phyloP scores from a whole-genome alignment of 2,329 filamentous ascomycete genomes.

The Fusarium sp. region DNA sequence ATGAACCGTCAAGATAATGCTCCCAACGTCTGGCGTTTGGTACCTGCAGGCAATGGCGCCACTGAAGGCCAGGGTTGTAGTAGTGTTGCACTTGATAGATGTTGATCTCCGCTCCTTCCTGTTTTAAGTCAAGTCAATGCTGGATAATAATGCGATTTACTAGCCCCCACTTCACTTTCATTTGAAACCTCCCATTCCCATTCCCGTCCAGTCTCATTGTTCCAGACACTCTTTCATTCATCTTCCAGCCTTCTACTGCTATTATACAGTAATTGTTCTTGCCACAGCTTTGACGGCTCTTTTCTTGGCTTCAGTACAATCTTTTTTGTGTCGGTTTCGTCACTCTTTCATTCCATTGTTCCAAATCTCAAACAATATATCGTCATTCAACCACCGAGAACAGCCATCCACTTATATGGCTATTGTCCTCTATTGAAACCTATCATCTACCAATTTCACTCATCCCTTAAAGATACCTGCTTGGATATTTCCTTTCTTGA shows the following conservation, averaged over 20 bases:
- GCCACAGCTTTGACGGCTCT: constrained; percentile 20
- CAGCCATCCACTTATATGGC: constrained; percentile 16
- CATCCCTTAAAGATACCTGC: neutral
- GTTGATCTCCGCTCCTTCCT: constrained; percentile 28
- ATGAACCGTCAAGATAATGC: constrained; percentile 21
- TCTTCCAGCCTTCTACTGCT: constrained; percentile 30
- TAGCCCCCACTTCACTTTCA: constrained; percentile 20
- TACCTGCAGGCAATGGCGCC: constrained; percentile 41
- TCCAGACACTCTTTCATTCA: constrained; percentile 31
- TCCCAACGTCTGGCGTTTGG: constrained; percentile 33
- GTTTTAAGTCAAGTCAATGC: constrained; percentile 35
- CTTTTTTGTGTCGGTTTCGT: constrained; percentile 24
- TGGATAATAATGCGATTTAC: constrained; percentile 22
- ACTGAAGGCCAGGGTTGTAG: constrained; percentile 11
- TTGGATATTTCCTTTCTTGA: neutral
- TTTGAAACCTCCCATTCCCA: constrained; percentile 38
- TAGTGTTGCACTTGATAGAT: constrained; percentile 23
- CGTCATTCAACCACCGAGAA: constrained; percentile 18
- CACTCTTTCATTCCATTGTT: constrained; percentile 40
- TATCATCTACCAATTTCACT: neutral
- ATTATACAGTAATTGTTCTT: constrained; percentile 22
- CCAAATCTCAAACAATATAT: constrained; percentile 29
- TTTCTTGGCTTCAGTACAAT: constrained; percentile 19
- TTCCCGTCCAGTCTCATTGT: constrained; percentile 22
- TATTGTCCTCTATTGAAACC: constrained; percentile 20